These are phyloP conservation scores for Exophiala sideris DNA, from an alignment of 2,329 filamentous ascomycete genomes.

Conservation along the genomic window DNA sequence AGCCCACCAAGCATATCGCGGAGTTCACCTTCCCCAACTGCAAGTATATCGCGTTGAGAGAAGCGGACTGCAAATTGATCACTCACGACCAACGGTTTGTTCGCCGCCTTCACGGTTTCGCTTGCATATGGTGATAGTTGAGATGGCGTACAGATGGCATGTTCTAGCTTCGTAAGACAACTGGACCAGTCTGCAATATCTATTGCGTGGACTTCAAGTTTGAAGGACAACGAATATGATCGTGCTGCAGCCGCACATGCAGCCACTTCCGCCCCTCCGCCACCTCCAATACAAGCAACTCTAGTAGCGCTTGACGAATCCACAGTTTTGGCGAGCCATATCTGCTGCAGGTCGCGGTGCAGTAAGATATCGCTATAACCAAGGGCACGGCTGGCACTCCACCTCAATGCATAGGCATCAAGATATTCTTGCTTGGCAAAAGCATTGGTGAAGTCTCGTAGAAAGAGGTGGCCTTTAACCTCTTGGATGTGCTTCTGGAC, in stretches of 20 bases:
- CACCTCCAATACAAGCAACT: constrained; percentile 60
- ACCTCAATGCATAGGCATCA: constrained; percentile 80
- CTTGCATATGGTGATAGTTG: constrained; percentile 23
- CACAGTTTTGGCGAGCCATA: constrained; percentile 16
- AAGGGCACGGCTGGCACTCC: constrained; percentile 82
- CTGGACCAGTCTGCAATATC: constrained; percentile 77
- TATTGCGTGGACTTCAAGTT: constrained; percentile 58
- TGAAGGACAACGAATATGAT: constrained; percentile 2
- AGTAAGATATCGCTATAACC: constrained; percentile 67
- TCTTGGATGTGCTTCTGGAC: constrained; percentile 64
- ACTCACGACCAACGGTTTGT: constrained; percentile 17
- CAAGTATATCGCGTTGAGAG: constrained; percentile 51
- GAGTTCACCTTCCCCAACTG: constrained; percentile 31
- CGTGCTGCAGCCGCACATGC: constrained; percentile 50
- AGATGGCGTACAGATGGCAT: constrained; percentile 45
- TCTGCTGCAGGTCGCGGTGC: constrained; percentile 15
- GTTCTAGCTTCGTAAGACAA: constrained; percentile 59
- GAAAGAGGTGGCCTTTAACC: constrained; percentile 81
- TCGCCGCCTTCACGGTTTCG: constrained; percentile 22
- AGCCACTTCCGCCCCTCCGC: constrained; percentile 65
- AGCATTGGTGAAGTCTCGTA: constrained; percentile 76
- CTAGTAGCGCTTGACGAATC: constrained; percentile 28
- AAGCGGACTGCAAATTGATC: constrained; percentile 40
- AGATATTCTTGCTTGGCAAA: constrained; percentile 71
- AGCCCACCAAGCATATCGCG: constrained; percentile 31